Percentiles rank a stretch among this genome's conserved stretches.
Conservation (phyloP, 208 protist species). For the Leishmania tropica region DNA sequence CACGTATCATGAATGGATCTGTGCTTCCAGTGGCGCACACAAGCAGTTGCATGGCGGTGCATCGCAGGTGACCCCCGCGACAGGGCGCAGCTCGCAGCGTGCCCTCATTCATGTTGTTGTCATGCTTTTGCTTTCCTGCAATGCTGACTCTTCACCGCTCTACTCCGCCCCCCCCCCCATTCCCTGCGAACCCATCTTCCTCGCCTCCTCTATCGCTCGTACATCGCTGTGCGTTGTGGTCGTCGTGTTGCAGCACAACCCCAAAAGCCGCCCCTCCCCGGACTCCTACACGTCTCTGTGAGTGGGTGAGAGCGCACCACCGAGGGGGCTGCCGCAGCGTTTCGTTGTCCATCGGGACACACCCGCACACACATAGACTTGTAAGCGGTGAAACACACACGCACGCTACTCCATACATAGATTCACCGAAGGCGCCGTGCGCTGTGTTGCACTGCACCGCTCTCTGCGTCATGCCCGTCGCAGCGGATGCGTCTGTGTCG, state of each 20-base stretch:
- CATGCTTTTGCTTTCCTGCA: neutral
- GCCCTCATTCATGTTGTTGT: no score
- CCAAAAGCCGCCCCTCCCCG: neutral
- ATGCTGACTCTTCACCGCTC: neutral
- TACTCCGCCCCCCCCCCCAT: neutral
- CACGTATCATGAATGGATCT: neutral
- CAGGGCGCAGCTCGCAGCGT: neutral
- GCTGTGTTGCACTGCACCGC: neutral
- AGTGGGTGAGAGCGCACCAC: neutral
- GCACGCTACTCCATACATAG: neutral
- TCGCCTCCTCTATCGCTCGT: neutral
- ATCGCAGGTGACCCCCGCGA: neutral
- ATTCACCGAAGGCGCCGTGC: neutral
- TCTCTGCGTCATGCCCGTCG: constrained; percentile 7
- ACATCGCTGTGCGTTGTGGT: neutral
- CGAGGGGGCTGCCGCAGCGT: neutral
- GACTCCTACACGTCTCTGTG: neutral
- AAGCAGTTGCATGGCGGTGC: neutral
- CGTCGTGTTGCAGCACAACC: neutral
- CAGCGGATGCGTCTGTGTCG: constrained; percentile 17
- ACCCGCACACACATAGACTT: neutral
- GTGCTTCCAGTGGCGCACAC: neutral
- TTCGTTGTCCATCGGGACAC: neutral
- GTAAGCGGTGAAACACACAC: neutral
- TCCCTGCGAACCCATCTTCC: neutral